Percentiles rank a stretch among this genome's conserved stretches.
Evolutionary conservation across 257 asterid species (phyloP).

Genomic region (Capsicum baccatum): DNA sequence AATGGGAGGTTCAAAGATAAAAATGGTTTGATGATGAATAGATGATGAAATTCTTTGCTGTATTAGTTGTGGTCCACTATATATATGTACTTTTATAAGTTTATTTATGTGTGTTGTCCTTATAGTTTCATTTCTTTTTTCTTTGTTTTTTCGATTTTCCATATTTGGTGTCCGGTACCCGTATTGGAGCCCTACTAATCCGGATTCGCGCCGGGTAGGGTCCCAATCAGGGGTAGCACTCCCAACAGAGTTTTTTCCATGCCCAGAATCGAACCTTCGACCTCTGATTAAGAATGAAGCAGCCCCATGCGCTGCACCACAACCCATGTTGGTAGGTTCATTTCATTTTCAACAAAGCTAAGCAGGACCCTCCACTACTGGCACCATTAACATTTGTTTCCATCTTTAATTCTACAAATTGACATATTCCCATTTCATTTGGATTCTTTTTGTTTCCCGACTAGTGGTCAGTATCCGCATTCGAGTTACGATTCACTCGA

Average conservation of each 20-base stretch:
- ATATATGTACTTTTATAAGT: not conserved
- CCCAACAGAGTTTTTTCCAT: no score
- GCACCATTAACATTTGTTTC: not conserved
- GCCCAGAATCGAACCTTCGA: no score
- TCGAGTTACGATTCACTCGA: no score
- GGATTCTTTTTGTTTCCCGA: not conserved
- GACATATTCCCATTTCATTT: conserved; percentile 8
- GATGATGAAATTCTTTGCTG: conserved; percentile 17
- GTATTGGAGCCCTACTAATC: no score
- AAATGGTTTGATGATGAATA: not conserved
- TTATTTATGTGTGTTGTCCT: not conserved
- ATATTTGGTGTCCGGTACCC: no score
- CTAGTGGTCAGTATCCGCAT: no score
- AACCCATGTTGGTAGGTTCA: not conserved
- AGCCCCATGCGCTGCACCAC: no score
- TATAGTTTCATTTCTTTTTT: conserved; percentile 14
- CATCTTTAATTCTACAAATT: no score
- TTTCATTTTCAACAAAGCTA: conserved; percentile 7
- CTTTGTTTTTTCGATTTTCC: not conserved
- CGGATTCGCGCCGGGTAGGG: no score
- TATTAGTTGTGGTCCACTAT: not conserved
- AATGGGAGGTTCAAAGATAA: not conserved
- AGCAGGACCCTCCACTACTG: conserved; percentile 16
- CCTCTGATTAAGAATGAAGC: no score
- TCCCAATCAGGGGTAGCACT: no score